Conservation (phyloP, 75 land plant genomes). For the Larix kaempferi region DNA sequence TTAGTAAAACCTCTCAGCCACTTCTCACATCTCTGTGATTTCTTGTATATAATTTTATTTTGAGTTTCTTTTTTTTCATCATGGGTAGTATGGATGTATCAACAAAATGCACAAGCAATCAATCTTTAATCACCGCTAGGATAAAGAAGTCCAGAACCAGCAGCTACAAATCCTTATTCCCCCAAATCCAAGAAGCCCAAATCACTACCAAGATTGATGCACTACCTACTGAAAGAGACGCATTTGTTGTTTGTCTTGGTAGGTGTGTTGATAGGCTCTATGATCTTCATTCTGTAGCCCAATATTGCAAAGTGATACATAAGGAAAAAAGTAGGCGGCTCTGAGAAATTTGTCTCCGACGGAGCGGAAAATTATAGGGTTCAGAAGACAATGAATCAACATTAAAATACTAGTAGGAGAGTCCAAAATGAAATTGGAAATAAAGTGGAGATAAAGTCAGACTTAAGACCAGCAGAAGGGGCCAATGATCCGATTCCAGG, state of each 20-base stretch:
- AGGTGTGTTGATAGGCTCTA: slow-evolving; percentile 60
- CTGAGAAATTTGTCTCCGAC: not conserved
- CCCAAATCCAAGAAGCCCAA: slow-evolving; percentile 37
- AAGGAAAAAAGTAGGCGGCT: not conserved
- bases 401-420: no score
- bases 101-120: slow-evolving; percentile 6
- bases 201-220: slow-evolving; percentile 39
- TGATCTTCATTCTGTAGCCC: slow-evolving; percentile 66
- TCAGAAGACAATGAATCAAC: not conserved
- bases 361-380: not conserved
- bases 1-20: no score
- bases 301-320: slow-evolving; percentile 5
- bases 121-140: slow-evolving; percentile 25
- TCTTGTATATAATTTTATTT: no score
- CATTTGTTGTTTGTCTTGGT: slow-evolving; percentile 63
- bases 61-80: no score
- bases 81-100: no score
- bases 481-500: no score
- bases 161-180: slow-evolving; percentile 19
- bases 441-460: no score
- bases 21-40: no score
- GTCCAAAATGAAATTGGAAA: no score
- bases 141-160: slow-evolving; percentile 28
- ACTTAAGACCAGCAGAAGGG: no score
- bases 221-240: slow-evolving; percentile 58